These are phyloP conservation scores for Colletotrichum echinochloae DNA, from an alignment of 2,329 filamentous ascomycete genomes.

Conservation along the genomic window DNA sequence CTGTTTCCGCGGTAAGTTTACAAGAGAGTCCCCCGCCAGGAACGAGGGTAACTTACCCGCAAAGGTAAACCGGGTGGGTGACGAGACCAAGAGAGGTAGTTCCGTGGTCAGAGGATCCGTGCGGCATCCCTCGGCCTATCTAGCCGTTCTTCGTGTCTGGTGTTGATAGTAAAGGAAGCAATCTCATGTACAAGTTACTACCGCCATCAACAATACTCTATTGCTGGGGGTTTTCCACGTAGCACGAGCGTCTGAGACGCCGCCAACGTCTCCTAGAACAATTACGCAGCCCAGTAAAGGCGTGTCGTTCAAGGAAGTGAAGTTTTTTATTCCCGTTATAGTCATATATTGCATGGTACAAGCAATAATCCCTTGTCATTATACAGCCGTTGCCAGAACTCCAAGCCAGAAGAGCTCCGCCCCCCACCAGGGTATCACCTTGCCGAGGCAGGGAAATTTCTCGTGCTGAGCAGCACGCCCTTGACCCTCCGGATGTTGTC, in stretches of 20 bases:
- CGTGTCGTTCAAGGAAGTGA: not conserved
- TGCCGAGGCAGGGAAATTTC: constrained; percentile 73
- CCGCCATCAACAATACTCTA: not conserved
- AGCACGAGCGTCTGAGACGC: no score
- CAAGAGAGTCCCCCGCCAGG: not conserved
- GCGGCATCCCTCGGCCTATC: no score
- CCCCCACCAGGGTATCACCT: constrained; percentile 38
- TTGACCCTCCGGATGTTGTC: constrained; percentile 84
- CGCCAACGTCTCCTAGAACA: not conserved
- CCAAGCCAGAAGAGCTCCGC: not conserved
- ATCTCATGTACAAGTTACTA: no score
- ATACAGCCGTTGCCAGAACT: not conserved
- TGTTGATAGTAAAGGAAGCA: not conserved
- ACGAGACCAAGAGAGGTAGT: not conserved
- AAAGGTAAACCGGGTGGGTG: not conserved
- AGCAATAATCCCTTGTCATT: not conserved
- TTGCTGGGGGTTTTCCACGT: no score
- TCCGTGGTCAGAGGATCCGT: not conserved
- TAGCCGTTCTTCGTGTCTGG: no score
- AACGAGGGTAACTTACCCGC: not conserved
- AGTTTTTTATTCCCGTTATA: not conserved
- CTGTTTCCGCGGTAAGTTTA: not conserved
- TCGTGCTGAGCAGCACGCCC: constrained; percentile 79
- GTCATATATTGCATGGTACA: constrained; percentile 9
- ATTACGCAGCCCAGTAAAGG: no score